Evolutionary conservation across 768 basidiomycete species (phyloP).

Genomic region (Trametes maxima): DNA sequence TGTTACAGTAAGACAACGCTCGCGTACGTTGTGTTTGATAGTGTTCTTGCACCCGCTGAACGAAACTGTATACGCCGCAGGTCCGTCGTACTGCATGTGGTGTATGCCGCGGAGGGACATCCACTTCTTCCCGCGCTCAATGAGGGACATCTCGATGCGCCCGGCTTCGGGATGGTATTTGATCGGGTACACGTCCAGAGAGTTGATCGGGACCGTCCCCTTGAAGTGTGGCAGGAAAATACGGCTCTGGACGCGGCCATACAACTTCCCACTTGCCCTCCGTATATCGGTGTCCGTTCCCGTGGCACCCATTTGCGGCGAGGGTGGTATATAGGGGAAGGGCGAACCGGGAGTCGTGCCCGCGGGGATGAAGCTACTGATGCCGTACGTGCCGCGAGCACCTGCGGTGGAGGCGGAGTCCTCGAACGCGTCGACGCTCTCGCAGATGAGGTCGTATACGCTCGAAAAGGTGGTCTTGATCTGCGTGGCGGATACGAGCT

Average conservation of each 20-base stretch:
- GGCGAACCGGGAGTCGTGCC: no score
- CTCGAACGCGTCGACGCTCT: conserved; percentile 46
- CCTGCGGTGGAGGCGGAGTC: no score
- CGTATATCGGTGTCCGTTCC: conserved; percentile 39
- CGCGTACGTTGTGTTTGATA: conserved; percentile 49
- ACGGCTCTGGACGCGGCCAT: conserved; percentile 33
- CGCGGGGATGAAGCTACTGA: no score
- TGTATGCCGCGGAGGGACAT: conserved; percentile 50
- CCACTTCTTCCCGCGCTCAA: conserved; percentile 58
- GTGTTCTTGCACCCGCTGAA: conserved; percentile 44
- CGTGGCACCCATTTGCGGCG: not conserved
- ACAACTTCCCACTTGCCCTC: conserved; percentile 41
- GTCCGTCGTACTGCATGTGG: conserved; percentile 56
- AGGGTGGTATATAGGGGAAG: no score
- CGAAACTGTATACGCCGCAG: conserved; percentile 42
- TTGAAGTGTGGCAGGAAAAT: conserved; percentile 37
- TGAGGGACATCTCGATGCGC: conserved; percentile 40
- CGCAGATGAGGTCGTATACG: conserved; percentile 48
- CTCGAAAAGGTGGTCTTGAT: conserved; percentile 38
- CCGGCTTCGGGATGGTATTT: conserved; percentile 48
- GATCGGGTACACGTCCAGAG: conserved; percentile 55
- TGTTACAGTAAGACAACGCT: not conserved
- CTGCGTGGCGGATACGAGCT: conserved; percentile 43
- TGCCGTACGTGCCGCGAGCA: no score
- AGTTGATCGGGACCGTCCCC: conserved; percentile 52